A percentile compares a stretch with the other conserved stretches of the same genome.
These are phyloP conservation scores for Picochlorum costavermella DNA, from an alignment of 139 green algal genomes.

Conservation along the genomic window DNA sequence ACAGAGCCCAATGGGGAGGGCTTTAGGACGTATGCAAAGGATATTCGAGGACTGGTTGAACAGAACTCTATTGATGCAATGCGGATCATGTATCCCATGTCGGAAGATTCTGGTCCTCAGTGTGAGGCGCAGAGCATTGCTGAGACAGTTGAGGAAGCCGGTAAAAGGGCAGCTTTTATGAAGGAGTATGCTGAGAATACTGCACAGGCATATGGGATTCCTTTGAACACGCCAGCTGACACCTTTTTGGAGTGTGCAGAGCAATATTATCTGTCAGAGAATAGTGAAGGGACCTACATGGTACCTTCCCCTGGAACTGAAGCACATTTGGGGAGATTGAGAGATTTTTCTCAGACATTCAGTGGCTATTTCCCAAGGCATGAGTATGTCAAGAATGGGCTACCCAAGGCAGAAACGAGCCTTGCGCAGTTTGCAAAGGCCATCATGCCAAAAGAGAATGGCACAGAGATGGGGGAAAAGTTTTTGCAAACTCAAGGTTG, in stretches of 20 bases:
- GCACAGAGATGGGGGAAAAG: no score
- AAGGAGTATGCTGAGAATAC: background rate
- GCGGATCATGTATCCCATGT: constrained; percentile 1
- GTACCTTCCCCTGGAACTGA: background rate
- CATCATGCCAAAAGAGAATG: no score
- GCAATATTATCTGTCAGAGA: background rate
- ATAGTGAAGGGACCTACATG: background rate
- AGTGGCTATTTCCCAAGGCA: no score
- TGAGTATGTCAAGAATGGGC: no score
- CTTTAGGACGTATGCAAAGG: background rate
- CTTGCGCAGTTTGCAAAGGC: no score
- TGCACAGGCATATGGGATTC: background rate
- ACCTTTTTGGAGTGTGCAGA: background rate
- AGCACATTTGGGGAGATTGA: no score
- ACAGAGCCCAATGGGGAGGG: background rate
- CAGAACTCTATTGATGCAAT: background rate
- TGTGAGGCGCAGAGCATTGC: background rate
- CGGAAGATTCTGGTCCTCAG: background rate
- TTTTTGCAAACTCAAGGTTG: no score
- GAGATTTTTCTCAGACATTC: no score
- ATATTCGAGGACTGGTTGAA: background rate
- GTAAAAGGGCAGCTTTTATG: background rate
- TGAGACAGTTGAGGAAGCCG: background rate
- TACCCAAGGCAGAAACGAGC: no score
- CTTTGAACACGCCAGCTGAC: background rate